Conservation (phyloP, 495 filamentous ascomycete genomes). For the Parmelia sp. region DNA sequence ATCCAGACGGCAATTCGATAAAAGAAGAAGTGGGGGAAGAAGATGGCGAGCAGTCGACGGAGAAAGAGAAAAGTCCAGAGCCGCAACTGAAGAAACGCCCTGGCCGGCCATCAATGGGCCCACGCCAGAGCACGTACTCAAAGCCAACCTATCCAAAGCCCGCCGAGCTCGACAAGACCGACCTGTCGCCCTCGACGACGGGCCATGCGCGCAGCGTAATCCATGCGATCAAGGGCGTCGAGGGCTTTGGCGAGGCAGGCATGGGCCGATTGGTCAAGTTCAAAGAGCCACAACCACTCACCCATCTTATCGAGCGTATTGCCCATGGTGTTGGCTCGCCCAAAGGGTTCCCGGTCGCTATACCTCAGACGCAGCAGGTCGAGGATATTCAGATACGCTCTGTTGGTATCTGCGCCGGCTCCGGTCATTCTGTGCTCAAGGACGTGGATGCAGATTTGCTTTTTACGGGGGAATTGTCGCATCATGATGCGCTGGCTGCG, state of each 20-base stretch:
- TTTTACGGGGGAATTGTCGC: slow-evolving; percentile 87
- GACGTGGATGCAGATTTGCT: slow-evolving; percentile 62
- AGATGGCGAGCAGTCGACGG: slow-evolving; percentile 1
- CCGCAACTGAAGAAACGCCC: slow-evolving; percentile 18
- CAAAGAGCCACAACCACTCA: slow-evolving; percentile 48
- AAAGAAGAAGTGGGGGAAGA: slow-evolving; percentile 15
- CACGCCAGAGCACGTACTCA: slow-evolving; percentile 33
- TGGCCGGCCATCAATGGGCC: slow-evolving; percentile 16
- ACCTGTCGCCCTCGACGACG: slow-evolving; percentile 24
- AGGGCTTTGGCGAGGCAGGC: slow-evolving; percentile 58
- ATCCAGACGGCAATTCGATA: slow-evolving; percentile 13
- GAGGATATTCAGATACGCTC: slow-evolving; percentile 52
- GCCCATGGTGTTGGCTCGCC: slow-evolving; percentile 54
- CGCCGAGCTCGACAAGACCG: slow-evolving; percentile 24
- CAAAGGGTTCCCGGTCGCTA: slow-evolving; percentile 58
- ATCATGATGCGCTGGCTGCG: slow-evolving; percentile 81
- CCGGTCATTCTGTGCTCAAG: slow-evolving; percentile 66
- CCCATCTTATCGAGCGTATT: slow-evolving; percentile 57
- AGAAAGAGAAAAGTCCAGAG: neutral
- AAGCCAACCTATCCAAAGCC: slow-evolving; percentile 39
- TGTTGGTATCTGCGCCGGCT: slow-evolving; percentile 74
- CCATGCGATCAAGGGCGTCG: slow-evolving; percentile 37
- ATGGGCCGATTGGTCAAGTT: slow-evolving; percentile 73
- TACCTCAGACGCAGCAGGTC: slow-evolving; percentile 52
- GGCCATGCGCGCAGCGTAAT: slow-evolving; percentile 50